These are phyloP conservation scores for Colletotrichum cordylinicola DNA, from an alignment of 2,329 filamentous ascomycete genomes.

Conservation along the genomic window DNA sequence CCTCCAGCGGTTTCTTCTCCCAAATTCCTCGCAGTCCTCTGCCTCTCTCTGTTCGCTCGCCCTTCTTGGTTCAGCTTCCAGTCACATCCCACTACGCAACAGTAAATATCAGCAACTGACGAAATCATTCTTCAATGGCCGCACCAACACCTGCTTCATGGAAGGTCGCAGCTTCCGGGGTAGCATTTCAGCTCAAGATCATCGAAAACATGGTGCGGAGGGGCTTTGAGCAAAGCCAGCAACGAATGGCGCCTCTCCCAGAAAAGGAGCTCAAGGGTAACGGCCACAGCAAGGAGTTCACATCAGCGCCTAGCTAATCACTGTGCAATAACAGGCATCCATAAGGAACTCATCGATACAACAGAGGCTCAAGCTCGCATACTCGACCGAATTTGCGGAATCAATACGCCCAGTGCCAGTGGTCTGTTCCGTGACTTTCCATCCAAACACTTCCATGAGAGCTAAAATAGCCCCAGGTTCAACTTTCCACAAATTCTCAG, in stretches of 20 bases:
- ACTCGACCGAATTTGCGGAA: no score
- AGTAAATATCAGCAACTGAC: background rate
- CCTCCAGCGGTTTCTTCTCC: background rate
- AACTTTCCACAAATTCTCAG: background rate
- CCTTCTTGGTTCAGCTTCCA: background rate
- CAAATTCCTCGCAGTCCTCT: background rate
- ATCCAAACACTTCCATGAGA: background rate
- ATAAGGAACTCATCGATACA: background rate
- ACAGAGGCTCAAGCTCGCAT: background rate
- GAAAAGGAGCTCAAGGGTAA: background rate
- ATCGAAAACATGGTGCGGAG: no score
- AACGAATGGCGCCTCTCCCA: no score
- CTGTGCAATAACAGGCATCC: background rate
- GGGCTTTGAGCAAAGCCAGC: no score
- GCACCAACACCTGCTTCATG: background rate
- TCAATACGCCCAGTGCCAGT: no score
- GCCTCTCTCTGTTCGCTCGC: background rate
- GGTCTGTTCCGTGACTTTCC: no score
- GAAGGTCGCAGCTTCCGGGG: no score
- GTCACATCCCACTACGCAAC: background rate
- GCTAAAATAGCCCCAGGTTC: background rate
- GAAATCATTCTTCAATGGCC: background rate
- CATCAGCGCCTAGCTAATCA: background rate
- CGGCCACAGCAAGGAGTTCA: background rate
- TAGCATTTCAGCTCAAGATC: no score